Conservation (phyloP, 1,284 basidiomycete species). For the Fistulina hepatica region DNA sequence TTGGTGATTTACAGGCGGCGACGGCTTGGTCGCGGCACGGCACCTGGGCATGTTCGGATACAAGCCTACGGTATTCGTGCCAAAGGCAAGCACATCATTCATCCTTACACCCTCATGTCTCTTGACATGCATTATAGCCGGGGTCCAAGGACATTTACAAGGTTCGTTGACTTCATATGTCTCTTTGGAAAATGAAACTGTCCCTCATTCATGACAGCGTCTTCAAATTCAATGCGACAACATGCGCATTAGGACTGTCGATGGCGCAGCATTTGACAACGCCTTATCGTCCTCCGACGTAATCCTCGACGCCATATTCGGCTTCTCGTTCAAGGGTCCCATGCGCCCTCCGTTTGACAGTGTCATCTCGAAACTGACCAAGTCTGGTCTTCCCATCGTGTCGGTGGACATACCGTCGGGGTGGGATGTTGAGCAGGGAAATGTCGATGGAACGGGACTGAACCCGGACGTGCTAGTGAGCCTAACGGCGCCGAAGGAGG, state of each 20-base stretch:
- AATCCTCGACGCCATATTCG: conserved; percentile 92
- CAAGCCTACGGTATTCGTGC: conserved; percentile 77
- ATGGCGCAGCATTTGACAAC: conserved; percentile 34
- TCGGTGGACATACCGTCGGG: conserved; percentile 95
- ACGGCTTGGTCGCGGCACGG: conserved; percentile 92
- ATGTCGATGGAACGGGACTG: conserved; percentile 41
- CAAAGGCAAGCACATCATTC: conserved; percentile 53
- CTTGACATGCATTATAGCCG: conserved; percentile 34
- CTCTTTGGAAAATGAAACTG: neutral
- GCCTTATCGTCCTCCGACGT: conserved; percentile 66
- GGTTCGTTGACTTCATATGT: conserved; percentile 25
- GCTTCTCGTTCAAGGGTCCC: conserved; percentile 91
- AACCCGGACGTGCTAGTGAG: conserved; percentile 78
- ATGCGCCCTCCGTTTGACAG: conserved; percentile 80
- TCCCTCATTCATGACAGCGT: conserved; percentile 32
- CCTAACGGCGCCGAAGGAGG: conserved; percentile 90
- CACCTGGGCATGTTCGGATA: conserved; percentile 95
- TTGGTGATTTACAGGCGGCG: conserved; percentile 47
- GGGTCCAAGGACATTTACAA: conserved; percentile 85
- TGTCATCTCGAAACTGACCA: conserved; percentile 58
- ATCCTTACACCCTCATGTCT: neutral
- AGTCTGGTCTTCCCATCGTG: conserved; percentile 66
- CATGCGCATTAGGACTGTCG: conserved; percentile 67
- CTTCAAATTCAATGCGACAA: conserved; percentile 83
- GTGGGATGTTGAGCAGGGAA: conserved; percentile 86